Percentiles rank a stretch among this genome's conserved stretches.
These are phyloP conservation scores for Tetrastigma voinierianum DNA, from an alignment of 164 flowering plant genomes.

Conservation along the genomic window DNA sequence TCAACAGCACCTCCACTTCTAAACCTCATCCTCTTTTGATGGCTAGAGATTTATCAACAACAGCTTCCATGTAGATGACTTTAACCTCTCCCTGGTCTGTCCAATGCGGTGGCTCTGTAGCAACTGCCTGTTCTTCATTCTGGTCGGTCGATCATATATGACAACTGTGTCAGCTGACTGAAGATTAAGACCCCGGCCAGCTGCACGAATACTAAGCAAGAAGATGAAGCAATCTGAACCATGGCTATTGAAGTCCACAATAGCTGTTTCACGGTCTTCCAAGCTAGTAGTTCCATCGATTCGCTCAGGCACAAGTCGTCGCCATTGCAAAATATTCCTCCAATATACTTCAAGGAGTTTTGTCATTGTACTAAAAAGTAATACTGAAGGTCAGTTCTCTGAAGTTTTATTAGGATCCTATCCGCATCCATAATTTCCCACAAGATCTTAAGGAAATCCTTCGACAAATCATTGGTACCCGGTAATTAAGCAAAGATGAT, in stretches of 20 bases:
- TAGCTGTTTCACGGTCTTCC: slow-evolving; percentile 97
- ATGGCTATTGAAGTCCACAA: slow-evolving; percentile 85
- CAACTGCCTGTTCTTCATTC: slow-evolving; percentile 99
- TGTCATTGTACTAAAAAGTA: slow-evolving; percentile 98
- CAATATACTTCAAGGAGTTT: slow-evolving; percentile 90
- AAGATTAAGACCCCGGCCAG: slow-evolving; percentile 97
- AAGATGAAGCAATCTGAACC: slow-evolving; percentile 86
- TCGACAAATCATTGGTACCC: slow-evolving; percentile 70
- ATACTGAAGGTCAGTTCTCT: slow-evolving; percentile 85
- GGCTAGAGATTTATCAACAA: slow-evolving; percentile 86
- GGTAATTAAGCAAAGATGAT: slow-evolving; percentile 95
- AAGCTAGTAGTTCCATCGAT: slow-evolving; percentile 97
- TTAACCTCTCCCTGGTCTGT: slow-evolving; percentile 94
- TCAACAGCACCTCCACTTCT: slow-evolving; percentile 78
- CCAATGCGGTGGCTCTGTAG: slow-evolving; percentile 98
- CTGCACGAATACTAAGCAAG: slow-evolving; percentile 98
- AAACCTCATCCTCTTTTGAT: slow-evolving; percentile 88
- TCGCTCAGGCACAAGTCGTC: slow-evolving; percentile 78
- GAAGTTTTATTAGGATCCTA: slow-evolving; percentile 90
- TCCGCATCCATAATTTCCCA: slow-evolving; percentile 96
- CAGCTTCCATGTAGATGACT: slow-evolving; percentile 98
- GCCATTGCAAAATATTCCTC: slow-evolving; percentile 96
- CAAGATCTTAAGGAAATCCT: slow-evolving; percentile 87
- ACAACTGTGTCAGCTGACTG: slow-evolving; percentile 97
- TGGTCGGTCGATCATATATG: slow-evolving; percentile 98